Base-by-base conservation (phyloP, 257 asterid genomes). In the Hygrophila difformis region DNA sequence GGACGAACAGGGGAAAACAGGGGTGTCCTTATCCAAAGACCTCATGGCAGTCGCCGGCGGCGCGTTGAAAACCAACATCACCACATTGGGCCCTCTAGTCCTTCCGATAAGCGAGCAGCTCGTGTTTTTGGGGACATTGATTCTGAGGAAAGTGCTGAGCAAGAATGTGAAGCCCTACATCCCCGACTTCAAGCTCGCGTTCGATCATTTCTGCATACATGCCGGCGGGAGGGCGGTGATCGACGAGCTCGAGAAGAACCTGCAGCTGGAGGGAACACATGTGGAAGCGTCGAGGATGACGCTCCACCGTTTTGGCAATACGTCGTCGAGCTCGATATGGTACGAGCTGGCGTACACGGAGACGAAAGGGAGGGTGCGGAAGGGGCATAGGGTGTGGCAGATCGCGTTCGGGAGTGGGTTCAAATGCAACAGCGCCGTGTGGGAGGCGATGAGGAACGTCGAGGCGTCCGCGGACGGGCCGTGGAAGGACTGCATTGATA, bases 191-290 rank as follows among this genome's bases (percentile, higher is more conserved):
- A 77, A 70, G 69, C 41, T 77, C 63, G 82, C 78, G 1, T 77
- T 82, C 37, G 87, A 82, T 53, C 94, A 82, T 57, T 82, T 82
- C 68, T 82, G 94, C 68, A 78, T 81, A 24, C 85, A 81, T 39
- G 84, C 93, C 3, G 93, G 93, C 4, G 93, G 93, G 2, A 63
- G 91, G 62, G 94, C 81, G 9, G 86, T 82, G 66, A 82, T 82
- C 5, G 94, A 79, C 12, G 94, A 78, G 55, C 70, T 82, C 44
- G 94, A 82, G 76, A 72, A 59, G 67, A 82, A 73, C 49, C 74
- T 82, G 41, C 72, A 82, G 61, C 65, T 82, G 53, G 54, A 68
- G 1, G 79, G 82, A 0, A 59, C 38, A 14, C 79, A 82, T 2
- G 91, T 76, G 9, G 94, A 82, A 56, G 84, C 94, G 5, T 82